Percentiles rank a stretch among this genome's conserved stretches.
Conservation (phyloP, 495 filamentous ascomycete species). For the Penicillium salamii region DNA sequence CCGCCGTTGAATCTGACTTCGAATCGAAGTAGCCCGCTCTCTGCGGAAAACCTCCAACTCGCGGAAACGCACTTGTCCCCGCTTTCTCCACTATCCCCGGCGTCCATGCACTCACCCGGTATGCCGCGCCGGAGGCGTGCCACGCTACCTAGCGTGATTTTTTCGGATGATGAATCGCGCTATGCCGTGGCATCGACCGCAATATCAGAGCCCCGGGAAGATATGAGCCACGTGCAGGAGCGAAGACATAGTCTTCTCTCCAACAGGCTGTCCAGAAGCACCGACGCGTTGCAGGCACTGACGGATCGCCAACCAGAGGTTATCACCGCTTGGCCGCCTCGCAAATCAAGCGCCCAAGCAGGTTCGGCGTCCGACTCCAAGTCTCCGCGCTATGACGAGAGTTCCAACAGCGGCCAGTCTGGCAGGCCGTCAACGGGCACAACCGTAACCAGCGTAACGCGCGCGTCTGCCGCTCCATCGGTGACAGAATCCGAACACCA, state of each 20-base stretch:
- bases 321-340: constrained; percentile 25
- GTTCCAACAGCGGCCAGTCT: constrained; percentile 28
- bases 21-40: constrained; percentile 27
- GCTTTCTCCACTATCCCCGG: constrained; percentile 14
- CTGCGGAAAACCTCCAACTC: constrained; percentile 19
- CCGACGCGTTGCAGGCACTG: constrained; percentile 25
- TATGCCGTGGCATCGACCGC: constrained; percentile 27
- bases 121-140: constrained; percentile 34
- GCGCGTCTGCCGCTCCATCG: constrained; percentile 22
- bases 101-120: constrained; percentile 20
- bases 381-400: constrained; percentile 17
- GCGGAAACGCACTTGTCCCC: constrained; percentile 19
- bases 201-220: constrained; percentile 27
- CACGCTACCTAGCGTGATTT: constrained; percentile 44
- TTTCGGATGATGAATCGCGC: constrained; percentile 41
- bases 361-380: constrained; percentile 25
- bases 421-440: constrained; percentile 29
- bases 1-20: constrained; percentile 25
- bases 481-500: constrained; percentile 17
- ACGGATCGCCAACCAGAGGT: constrained; percentile 25
- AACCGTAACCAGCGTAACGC: constrained; percentile 31
- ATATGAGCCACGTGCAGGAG: constrained; percentile 14
- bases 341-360: constrained; percentile 17
- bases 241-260: constrained; percentile 20
- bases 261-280: constrained; percentile 32